A percentile compares a stretch with the other conserved stretches of the same genome.
These are phyloP conservation scores for Phialophora chinensis DNA, from an alignment of 2,329 filamentous ascomycete genomes.

Conservation along the genomic window DNA sequence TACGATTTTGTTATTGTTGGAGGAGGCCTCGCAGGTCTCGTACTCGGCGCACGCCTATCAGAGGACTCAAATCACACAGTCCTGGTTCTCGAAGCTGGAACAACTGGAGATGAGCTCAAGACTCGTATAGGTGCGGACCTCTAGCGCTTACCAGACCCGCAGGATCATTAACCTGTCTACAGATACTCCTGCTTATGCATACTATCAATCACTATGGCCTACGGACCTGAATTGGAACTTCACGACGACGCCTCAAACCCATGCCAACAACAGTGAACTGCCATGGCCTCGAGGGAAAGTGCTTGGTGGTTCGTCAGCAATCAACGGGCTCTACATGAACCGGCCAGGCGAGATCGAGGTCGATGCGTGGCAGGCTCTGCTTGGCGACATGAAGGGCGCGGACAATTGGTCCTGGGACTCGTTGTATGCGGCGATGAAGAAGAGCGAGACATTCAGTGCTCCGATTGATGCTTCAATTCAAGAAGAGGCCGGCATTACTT, in stretches of 20 bases:
- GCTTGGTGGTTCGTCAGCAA: constrained; percentile 47
- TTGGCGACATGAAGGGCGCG: constrained; percentile 46
- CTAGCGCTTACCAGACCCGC: constrained; percentile 3
- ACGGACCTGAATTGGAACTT: constrained; percentile 46
- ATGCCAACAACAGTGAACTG: constrained; percentile 43
- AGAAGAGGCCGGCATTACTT: constrained; percentile 48
- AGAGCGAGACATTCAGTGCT: constrained; percentile 51
- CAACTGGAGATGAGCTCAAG: constrained; percentile 45
- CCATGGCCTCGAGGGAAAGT: constrained; percentile 46
- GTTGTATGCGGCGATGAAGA: constrained; percentile 45
- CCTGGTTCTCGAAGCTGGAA: constrained; percentile 45
- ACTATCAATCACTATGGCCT: constrained; percentile 46
- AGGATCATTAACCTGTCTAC: constrained; percentile 18
- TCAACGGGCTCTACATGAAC: constrained; percentile 47
- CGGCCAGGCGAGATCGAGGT: constrained; percentile 45
- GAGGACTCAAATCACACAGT: constrained; percentile 45
- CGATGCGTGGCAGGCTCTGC: constrained; percentile 45
- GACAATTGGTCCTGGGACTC: constrained; percentile 47
- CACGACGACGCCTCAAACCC: constrained; percentile 42
- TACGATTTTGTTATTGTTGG: constrained; percentile 46
- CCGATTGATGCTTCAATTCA: constrained; percentile 45
- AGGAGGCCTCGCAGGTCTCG: constrained; percentile 43
- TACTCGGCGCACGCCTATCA: constrained; percentile 43
- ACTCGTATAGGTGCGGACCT: constrained; percentile 43
- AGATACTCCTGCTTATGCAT: constrained; percentile 46